These are phyloP conservation scores for Pterocarpus macrocarpus DNA, from an alignment of 306 rosid species.

Conservation along the genomic window DNA sequence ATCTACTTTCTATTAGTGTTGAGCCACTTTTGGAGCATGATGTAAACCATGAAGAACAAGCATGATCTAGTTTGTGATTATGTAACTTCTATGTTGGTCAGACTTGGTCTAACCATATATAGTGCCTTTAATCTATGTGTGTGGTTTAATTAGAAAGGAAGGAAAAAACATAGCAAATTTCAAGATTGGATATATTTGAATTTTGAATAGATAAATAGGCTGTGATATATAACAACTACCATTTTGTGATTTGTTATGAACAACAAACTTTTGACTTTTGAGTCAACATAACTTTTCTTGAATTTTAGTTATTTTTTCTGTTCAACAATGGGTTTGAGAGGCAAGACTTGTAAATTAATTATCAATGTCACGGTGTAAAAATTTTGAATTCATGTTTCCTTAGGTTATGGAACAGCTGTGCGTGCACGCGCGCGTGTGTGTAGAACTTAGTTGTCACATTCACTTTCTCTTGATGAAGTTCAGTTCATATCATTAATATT, in stretches of 20 bases:
- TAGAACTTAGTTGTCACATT: not conserved
- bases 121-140: conserved; percentile 7
- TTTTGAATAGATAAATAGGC: conserved; percentile 7
- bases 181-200: not conserved
- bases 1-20: conserved; percentile 21
- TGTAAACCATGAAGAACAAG: not conserved
- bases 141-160: conserved; percentile 20
- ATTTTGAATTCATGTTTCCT: conserved; percentile 7
- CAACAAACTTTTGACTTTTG: not conserved
- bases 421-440: not conserved
- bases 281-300: not conserved
- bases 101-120: not conserved
- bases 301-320: not conserved
- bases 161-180: not conserved
- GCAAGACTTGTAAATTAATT: not conserved
- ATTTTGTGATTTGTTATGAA: not conserved
- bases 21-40: conserved; percentile 37
- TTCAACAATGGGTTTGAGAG: conserved; percentile 23
- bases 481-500: conserved; percentile 28
- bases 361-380: conserved; percentile 14
- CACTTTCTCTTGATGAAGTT: conserved; percentile 15
- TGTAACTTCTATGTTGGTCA: not conserved
- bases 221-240: not conserved
- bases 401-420: not conserved
- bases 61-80: not conserved